Evolutionary conservation across 345 rosid genomes (phyloP).

Genomic region (Sapria himalayana): DNA sequence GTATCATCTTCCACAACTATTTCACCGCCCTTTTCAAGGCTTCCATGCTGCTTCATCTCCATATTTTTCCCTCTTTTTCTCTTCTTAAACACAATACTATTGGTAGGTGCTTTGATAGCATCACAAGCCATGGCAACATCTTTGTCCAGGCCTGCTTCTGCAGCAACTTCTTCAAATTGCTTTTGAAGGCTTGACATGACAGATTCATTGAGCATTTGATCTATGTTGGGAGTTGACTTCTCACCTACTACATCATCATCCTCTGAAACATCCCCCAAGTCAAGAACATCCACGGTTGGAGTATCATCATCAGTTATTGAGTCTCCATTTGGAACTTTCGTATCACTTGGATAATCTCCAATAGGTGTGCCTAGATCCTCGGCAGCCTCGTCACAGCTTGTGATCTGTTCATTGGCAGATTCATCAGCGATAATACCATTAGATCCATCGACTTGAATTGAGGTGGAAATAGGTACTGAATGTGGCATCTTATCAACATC

Average conservation of each 20-base stretch:
- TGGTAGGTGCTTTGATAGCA: slow-evolving; percentile 12
- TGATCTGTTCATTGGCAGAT: slow-evolving; percentile 16
- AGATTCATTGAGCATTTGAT: slow-evolving; percentile 25
- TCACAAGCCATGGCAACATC: slow-evolving; percentile 25
- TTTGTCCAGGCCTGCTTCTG: slow-evolving; percentile 27
- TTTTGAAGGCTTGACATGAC: slow-evolving; percentile 59
- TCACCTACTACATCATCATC: too few relatives aligned
- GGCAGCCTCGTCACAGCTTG: too few relatives aligned
- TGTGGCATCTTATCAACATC: slow-evolving; percentile 28
- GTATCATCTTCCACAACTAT: slow-evolving; percentile 20
- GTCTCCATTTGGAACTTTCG: too few relatives aligned
- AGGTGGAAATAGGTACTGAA: slow-evolving; percentile 26
- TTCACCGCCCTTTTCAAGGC: slow-evolving; percentile 10
- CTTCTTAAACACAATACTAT: slow-evolving; percentile 31
- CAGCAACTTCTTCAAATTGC: slow-evolving; percentile 85
- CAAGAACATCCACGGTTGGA: too few relatives aligned
- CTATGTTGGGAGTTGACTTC: too few relatives aligned
- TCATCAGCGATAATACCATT: slow-evolving; percentile 8
- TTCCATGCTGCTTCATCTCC: slow-evolving; percentile 11
- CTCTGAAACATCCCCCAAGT: too few relatives aligned
- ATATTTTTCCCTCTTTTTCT: slow-evolving; percentile 45
- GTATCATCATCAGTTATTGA: too few relatives aligned
- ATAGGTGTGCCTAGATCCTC: too few relatives aligned
- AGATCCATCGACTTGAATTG: slow-evolving; percentile 11
- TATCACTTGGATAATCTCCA: too few relatives aligned